phyloP scores from a whole-genome alignment of 495 filamentous ascomycete genomes.

The Neurospora tetraspora region DNA sequence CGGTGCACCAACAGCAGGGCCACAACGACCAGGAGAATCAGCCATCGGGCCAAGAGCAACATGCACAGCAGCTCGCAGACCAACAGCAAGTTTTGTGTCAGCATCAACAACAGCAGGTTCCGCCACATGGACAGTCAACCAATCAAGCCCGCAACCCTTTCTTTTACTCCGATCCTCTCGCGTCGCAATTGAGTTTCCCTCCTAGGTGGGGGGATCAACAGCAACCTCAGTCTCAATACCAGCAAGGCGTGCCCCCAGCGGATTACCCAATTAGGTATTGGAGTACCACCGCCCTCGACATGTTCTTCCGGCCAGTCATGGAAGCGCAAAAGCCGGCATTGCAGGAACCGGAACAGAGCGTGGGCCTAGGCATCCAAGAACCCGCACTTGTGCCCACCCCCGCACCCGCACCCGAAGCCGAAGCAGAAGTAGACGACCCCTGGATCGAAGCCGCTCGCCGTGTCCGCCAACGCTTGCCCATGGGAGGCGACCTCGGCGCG shows the following conservation, averaged over 20 bases:
- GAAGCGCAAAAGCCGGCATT: not conserved
- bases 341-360: not conserved
- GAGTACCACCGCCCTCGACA: not conserved
- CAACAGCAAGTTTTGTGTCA: not conserved
- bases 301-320: not conserved
- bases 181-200: constrained; percentile 1
- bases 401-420: not conserved
- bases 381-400: not conserved
- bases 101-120: not conserved
- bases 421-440: not conserved
- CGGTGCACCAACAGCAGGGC: not conserved
- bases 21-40: not conserved
- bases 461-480: not conserved
- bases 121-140: not conserved
- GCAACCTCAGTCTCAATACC: not conserved
- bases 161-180: constrained; percentile 10
- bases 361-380: not conserved
- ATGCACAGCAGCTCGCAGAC: not conserved
- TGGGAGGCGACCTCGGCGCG: not conserved
- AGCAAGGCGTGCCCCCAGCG: not conserved
- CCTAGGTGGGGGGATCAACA: constrained; percentile 4
- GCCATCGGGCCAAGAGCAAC: not conserved
- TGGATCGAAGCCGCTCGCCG: not conserved
- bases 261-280: not conserved
- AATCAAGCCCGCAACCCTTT: constrained; percentile 5